These are phyloP conservation scores for Calycina marina DNA, from an alignment of 2,329 filamentous ascomycete species.

Conservation along the genomic window DNA sequence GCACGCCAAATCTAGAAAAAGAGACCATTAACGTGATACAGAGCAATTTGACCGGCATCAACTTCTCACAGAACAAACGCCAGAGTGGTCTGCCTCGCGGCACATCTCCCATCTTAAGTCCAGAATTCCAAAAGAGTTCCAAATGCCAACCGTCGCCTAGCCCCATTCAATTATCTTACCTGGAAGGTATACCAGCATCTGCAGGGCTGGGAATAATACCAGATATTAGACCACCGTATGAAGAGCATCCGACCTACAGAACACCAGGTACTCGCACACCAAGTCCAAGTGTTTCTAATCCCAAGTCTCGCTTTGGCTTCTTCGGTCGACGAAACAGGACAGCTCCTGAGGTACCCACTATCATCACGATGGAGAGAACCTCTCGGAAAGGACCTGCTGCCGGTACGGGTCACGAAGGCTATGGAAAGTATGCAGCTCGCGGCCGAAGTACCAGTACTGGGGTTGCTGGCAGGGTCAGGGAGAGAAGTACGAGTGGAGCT, in stretches of 20 bases:
- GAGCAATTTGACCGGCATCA: conserved; percentile 34
- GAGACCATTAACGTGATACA: conserved; percentile 41
- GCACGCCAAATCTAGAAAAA: conserved; percentile 45
- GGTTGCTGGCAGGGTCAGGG: conserved; percentile 29
- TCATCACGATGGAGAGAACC: conserved; percentile 42
- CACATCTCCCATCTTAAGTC: conserved; percentile 16
- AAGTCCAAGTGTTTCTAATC: conserved; percentile 41
- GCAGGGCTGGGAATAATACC: conserved; percentile 21
- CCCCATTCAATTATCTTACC: conserved; percentile 19
- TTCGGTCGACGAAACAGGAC: conserved; percentile 62
- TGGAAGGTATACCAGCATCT: conserved; percentile 17
- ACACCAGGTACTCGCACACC: conserved; percentile 28
- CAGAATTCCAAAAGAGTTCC: conserved; percentile 22
- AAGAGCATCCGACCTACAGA: conserved; percentile 15
- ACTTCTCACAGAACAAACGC: conserved; percentile 12
- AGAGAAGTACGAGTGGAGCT: conserved; percentile 23
- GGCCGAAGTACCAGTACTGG: conserved; percentile 48
- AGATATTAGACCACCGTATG: conserved; percentile 14
- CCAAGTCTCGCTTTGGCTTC: conserved; percentile 56
- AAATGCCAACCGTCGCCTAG: conserved; percentile 22
- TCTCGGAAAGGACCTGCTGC: conserved; percentile 67
- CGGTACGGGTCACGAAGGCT: conserved; percentile 88
- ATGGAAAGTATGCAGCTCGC: conserved; percentile 47
- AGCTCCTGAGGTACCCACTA: conserved; percentile 31
- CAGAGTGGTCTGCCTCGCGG: conserved; percentile 11